Conservation (phyloP, 352 stramenopile species). For the Pythium volutum region DNA sequence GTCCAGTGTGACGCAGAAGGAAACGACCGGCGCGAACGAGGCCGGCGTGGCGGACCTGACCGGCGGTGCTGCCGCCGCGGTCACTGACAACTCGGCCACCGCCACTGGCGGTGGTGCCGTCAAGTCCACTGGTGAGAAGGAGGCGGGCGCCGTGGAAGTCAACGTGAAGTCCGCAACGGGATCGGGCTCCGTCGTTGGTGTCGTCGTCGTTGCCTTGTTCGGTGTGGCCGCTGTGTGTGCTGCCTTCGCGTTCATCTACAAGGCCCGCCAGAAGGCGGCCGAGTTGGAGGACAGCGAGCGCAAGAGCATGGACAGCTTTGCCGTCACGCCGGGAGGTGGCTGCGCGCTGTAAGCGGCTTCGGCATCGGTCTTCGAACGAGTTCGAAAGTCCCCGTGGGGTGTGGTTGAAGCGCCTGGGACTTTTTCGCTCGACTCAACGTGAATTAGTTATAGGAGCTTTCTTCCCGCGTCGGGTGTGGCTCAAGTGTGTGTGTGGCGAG, state of each 20-base stretch:
- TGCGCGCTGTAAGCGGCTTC: constrained; percentile 41
- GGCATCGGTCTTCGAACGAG: constrained; percentile 2
- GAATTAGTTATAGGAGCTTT: constrained; percentile 29
- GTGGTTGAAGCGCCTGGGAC: constrained; percentile 25
- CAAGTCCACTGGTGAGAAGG: constrained; percentile 8
- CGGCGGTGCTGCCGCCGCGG: background rate
- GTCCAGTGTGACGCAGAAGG: background rate
- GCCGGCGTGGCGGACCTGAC: constrained; percentile 14
- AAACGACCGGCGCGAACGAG: constrained; percentile 18
- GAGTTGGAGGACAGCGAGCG: constrained; percentile 49
- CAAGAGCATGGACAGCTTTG: constrained; percentile 46
- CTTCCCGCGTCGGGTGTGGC: constrained; percentile 5
- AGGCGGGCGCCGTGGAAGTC: constrained; percentile 20
- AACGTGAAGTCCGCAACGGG: constrained; percentile 34
- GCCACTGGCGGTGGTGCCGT: background rate
- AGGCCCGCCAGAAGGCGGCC: constrained; percentile 60
- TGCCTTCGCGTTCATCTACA: constrained; percentile 80
- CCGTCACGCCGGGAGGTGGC: constrained; percentile 51
- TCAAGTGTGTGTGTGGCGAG: constrained; percentile 18
- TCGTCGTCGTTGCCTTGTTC: constrained; percentile 31
- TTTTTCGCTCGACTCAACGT: constrained; percentile 13
- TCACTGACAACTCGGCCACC: background rate
- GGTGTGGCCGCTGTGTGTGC: constrained; percentile 40
- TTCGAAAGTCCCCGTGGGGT: constrained; percentile 11
- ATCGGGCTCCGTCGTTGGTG: constrained; percentile 19